Conservation (phyloP, 371 early-diverging fungal species). For the Syncephalastrum racemosum region DNA sequence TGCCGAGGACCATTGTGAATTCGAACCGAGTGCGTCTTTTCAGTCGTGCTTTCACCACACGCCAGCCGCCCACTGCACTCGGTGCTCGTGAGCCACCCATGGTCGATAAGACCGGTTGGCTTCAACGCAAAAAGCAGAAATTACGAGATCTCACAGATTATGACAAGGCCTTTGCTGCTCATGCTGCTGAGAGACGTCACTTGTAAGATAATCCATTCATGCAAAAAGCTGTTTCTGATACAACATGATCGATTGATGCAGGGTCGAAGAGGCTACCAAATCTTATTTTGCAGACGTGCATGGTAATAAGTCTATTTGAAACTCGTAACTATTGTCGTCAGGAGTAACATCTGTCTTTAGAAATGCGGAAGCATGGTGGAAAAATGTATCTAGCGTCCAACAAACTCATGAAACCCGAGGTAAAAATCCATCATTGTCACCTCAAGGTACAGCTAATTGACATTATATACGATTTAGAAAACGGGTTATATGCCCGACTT, state of each 20-base stretch:
- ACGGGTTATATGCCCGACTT: slow-evolving; percentile 74
- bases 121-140: slow-evolving; percentile 43
- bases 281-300: slow-evolving; percentile 70
- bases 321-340: background rate
- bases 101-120: slow-evolving; percentile 35
- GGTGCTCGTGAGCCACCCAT: slow-evolving; percentile 43
- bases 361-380: slow-evolving; percentile 62
- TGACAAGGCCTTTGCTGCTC: slow-evolving; percentile 52
- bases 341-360: slow-evolving; percentile 22
- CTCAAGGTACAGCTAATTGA: background rate
- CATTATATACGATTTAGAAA: slow-evolving; percentile 33
- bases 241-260: slow-evolving; percentile 5
- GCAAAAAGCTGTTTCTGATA: background rate
- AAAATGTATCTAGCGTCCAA: slow-evolving; percentile 68
- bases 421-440: slow-evolving; percentile 9
- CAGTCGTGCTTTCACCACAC: background rate
- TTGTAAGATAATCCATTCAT: slow-evolving; percentile 40
- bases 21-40: too few relatives aligned
- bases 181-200: slow-evolving; percentile 54
- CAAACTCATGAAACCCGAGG: slow-evolving; percentile 46
- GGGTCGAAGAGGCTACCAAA: slow-evolving; percentile 59
- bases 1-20: too few relatives aligned
- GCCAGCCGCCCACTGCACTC: slow-evolving; percentile 31
- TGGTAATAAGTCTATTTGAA: slow-evolving; percentile 33
- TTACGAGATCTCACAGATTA: slow-evolving; percentile 45